Percentiles rank a stretch among this genome's conserved stretches.
phyloP scores from a whole-genome alignment of 2,329 filamentous ascomycete genomes.

The Cladosporium sp. region DNA sequence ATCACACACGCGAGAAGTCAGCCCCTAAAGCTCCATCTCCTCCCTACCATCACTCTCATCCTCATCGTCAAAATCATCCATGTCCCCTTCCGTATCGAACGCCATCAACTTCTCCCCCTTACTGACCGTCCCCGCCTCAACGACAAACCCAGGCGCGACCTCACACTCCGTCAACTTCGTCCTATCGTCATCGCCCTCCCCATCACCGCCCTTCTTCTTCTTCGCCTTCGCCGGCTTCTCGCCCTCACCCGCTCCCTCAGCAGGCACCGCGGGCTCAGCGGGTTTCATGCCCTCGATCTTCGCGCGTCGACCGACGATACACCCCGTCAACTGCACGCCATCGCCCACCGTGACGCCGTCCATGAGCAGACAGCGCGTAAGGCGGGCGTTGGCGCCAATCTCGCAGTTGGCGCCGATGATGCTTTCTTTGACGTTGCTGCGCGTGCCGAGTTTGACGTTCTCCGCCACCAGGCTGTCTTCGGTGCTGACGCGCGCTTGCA shows the following conservation, averaged over 20 bases:
- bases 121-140: conserved; percentile 70
- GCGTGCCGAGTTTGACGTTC: conserved; percentile 85
- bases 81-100: conserved; percentile 33
- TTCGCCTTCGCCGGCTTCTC: conserved; percentile 35
- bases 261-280: conserved; percentile 12
- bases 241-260: conserved; percentile 43
- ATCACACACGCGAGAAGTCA: background rate
- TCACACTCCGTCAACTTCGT: conserved; percentile 79
- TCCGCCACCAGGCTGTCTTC: conserved; percentile 79
- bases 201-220: conserved; percentile 48
- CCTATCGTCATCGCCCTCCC: conserved; percentile 33
- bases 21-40: conserved; percentile 1
- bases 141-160: conserved; percentile 78
- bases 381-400: conserved; percentile 78
- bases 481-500: conserved; percentile 75
- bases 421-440: conserved; percentile 85
- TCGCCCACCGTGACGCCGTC: conserved; percentile 83
- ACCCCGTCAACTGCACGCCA: conserved; percentile 79
- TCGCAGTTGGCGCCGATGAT: conserved; percentile 85
- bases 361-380: conserved; percentile 89
- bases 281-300: conserved; percentile 64
- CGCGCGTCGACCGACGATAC: conserved; percentile 76
- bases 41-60: conserved; percentile 18
- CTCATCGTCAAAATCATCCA: conserved; percentile 24
- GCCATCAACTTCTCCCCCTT: conserved; percentile 62